phyloP scores from a whole-genome alignment of 73 alveolate species.

The Effrenium voratum region DNA sequence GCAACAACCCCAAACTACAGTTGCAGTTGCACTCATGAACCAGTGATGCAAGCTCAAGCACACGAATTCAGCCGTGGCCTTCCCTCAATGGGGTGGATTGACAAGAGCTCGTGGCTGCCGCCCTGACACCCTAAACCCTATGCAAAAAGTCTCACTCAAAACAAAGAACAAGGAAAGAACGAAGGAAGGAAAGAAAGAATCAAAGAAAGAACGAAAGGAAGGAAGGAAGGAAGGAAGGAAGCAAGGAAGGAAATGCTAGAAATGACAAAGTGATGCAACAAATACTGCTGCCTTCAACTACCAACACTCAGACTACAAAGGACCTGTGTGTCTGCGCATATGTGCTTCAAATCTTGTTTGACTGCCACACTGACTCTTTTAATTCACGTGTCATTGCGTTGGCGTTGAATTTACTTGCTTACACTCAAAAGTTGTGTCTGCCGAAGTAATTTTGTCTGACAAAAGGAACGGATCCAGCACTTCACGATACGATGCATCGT shows the following conservation, averaged over 20 bases:
- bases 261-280: too few species aligned
- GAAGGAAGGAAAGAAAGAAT: neutral
- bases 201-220: neutral
- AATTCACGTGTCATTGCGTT: too few species aligned
- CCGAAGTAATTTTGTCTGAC: too few species aligned
- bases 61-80: neutral
- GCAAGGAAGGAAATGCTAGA: neutral
- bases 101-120: neutral
- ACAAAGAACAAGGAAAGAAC: neutral
- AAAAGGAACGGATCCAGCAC: too few species aligned
- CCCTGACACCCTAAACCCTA: neutral
- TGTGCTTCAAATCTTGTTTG: too few species aligned
- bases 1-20: neutral
- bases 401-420: too few species aligned
- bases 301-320: too few species aligned
- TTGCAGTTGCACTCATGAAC: neutral
- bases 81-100: neutral
- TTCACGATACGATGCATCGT: too few species aligned
- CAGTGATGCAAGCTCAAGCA: neutral
- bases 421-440: too few species aligned
- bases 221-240: neutral
- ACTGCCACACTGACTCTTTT: too few species aligned
- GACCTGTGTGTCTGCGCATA: too few species aligned
- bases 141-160: neutral
- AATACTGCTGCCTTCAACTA: too few species aligned